Evolutionary conservation across 2,329 filamentous ascomycete genomes (phyloP).

Genomic region (Fusarium armeniacum): DNA sequence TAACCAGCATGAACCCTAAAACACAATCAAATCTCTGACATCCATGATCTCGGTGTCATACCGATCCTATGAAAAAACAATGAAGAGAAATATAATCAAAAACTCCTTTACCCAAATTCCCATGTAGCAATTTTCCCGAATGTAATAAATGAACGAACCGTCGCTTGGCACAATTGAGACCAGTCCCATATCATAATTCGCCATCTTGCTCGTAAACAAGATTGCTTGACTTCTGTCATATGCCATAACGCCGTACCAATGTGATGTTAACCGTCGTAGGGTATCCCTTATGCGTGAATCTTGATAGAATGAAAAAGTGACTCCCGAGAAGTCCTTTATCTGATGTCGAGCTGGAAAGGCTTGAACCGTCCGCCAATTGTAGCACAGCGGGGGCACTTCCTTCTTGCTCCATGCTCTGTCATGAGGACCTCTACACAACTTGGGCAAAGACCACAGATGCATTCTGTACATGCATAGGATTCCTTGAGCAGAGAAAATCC

Average conservation of each 20-base stretch:
- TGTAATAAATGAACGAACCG: slow-evolving; percentile 40
- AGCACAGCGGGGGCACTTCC: slow-evolving; percentile 83
- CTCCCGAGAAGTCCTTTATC: slow-evolving; percentile 61
- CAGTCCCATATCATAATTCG: slow-evolving; percentile 38
- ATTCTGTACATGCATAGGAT: slow-evolving; percentile 95
- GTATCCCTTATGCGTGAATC: slow-evolving; percentile 22
- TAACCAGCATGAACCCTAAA: slow-evolving; percentile 4
- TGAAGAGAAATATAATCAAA: slow-evolving; percentile 25
- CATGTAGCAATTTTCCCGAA: slow-evolving; percentile 40
- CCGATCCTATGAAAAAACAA: neutral
- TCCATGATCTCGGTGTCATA: slow-evolving; percentile 13
- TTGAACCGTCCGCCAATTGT: slow-evolving; percentile 86
- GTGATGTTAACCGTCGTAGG: slow-evolving; percentile 38
- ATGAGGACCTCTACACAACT: slow-evolving; percentile 87
- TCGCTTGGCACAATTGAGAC: slow-evolving; percentile 33
- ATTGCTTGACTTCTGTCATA: slow-evolving; percentile 43
- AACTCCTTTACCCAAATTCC: slow-evolving; percentile 48
- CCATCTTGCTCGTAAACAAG: slow-evolving; percentile 43
- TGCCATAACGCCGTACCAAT: slow-evolving; percentile 50
- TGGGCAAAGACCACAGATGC: slow-evolving; percentile 92
- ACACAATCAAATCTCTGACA: slow-evolving; percentile 10
- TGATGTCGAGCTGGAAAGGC: slow-evolving; percentile 85
- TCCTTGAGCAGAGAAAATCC: slow-evolving; percentile 82
- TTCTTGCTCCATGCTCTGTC: slow-evolving; percentile 79
- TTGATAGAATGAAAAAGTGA: slow-evolving; percentile 42